Conservation (phyloP, 148 eudicot genomes). For the Rhododendron griersonianum region DNA sequence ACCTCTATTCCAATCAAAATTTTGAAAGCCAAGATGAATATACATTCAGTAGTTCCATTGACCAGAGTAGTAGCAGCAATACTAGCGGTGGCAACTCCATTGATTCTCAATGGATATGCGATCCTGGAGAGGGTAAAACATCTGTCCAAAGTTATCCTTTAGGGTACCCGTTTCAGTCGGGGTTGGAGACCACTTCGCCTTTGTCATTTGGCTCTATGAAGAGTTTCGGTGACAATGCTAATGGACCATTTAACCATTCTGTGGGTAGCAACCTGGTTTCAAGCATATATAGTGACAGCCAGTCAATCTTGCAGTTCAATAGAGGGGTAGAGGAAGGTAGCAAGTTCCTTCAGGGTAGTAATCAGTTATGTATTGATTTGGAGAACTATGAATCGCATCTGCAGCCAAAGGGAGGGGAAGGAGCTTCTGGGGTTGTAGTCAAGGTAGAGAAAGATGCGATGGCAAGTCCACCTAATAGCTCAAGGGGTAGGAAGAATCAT, state of each 20-base stretch:
- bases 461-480: conserved; percentile 20
- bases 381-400: conserved; percentile 29
- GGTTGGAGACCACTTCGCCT: conserved; percentile 16
- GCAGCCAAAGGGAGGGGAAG: conserved; percentile 12
- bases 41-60: conserved; percentile 30
- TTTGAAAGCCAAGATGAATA: conserved; percentile 41
- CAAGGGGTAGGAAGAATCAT: conserved; percentile 46
- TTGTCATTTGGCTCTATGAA: conserved; percentile 24
- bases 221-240: conserved; percentile 3
- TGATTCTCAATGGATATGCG: conserved; percentile 32
- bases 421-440: conserved; percentile 14
- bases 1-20: conserved; percentile 22
- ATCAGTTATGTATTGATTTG: conserved; percentile 26
- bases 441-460: conserved; percentile 28
- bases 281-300: conserved; percentile 27
- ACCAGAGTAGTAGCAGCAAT: conserved; percentile 32
- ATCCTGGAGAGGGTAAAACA: conserved; percentile 30
- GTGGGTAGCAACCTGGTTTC: conserved; percentile 15
- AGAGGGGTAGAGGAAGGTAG: conserved; percentile 56
- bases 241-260: conserved; percentile 12
- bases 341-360: conserved; percentile 37
- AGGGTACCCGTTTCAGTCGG: conserved; percentile 21
- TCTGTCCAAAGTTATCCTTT: conserved; percentile 19
- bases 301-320: conserved; percentile 46
- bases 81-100: conserved; percentile 25